Base-by-base conservation (phyloP, 2,329 filamentous ascomycete genomes). In the Neonectria magnoliae region DNA sequence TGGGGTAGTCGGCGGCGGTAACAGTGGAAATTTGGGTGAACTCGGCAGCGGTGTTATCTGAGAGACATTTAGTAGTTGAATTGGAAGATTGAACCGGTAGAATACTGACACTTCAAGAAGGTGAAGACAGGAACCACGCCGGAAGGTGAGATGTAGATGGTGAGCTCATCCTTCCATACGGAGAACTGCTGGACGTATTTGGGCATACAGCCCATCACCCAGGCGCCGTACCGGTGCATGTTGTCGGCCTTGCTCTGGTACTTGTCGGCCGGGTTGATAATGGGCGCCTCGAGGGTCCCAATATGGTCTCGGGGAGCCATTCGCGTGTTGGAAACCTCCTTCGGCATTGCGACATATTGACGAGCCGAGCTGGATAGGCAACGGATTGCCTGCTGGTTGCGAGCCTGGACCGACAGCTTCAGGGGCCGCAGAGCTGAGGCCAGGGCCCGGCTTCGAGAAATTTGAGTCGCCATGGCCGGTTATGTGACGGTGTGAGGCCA, bases 111-210 rank as follows among this genome's bases (percentile, higher is more conserved):
- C 84, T 98, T 98, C 75, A 99, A 87, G 84, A 99, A 99, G 66
- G 88, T 89, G 81, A 99, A 94, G 75, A 97, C 92, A 42, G 96
- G 96, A 72, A 98, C 88, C 73, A 98, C 90, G 72, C 93, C 96
- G 41, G 92, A 83, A 1, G 96, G 96, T 52, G 93, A 86, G 76
- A 98, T 96, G 82, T 97, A 95, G 79, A 98, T 93, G 74, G 92
- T 94, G 78, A 99, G 89, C 82, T 99, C 96, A 79, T 99, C 96
- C 84, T 99, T 99, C 96, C 96, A 99, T 60, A 99, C 95, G 13
- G 94, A 97, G 84, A 98, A 98, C 83, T 99, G 96, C 84, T 99
- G 97, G 75, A 99, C 89, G 82, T 97, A 98, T 86, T 98, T 98
- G 75, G 96, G 97, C 77, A 99, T 83, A 81, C 93, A 97, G 72